Percentiles rank a stretch among this genome's conserved stretches.
phyloP scores from a whole-genome alignment of 78 protist species.

The Cavenderia fasciculata region DNA sequence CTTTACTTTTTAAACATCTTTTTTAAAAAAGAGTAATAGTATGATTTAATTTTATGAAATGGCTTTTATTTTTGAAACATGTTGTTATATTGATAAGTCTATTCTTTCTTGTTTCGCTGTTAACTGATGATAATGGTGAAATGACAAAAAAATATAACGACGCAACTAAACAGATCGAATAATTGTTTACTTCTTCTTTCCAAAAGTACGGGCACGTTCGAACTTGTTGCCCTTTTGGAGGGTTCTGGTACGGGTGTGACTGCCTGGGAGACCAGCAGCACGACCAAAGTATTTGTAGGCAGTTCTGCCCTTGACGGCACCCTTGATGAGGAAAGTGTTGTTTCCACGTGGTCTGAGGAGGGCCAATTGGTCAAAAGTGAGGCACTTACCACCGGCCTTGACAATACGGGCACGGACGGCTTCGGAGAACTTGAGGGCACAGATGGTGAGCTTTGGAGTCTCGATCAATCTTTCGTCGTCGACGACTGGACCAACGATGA shows the following conservation, averaged over 20 bases:
- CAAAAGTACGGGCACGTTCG: constrained; percentile 35
- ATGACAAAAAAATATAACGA: too few relatives aligned
- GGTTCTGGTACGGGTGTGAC: constrained; percentile 49
- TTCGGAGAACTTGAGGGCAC: constrained; percentile 97
- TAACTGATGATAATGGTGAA: too few relatives aligned
- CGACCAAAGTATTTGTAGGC: constrained; percentile 96
- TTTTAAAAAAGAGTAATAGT: too few relatives aligned
- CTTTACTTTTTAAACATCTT: too few relatives aligned
- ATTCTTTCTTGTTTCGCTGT: too few relatives aligned
- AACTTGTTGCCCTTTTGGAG: constrained; percentile 30
- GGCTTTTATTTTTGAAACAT: too few relatives aligned
- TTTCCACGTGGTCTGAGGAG: constrained; percentile 95
- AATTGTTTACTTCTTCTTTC: too few relatives aligned
- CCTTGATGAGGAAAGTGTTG: constrained; percentile 97
- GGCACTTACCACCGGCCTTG: constrained; percentile 97
- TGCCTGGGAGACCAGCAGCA: constrained; percentile 95
- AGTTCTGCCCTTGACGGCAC: constrained; percentile 94
- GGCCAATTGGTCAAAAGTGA: constrained; percentile 99
- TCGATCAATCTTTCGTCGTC: constrained; percentile 97
- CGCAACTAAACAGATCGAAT: too few relatives aligned
- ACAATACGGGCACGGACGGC: constrained; percentile 98
- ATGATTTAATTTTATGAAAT: too few relatives aligned
- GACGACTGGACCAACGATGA: constrained; percentile 98
- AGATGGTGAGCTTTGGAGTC: constrained; percentile 93
- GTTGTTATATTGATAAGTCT: too few relatives aligned